Base-by-base conservation (phyloP, 2,329 filamentous ascomycete species). In the Cytospora schulzeri region DNA sequence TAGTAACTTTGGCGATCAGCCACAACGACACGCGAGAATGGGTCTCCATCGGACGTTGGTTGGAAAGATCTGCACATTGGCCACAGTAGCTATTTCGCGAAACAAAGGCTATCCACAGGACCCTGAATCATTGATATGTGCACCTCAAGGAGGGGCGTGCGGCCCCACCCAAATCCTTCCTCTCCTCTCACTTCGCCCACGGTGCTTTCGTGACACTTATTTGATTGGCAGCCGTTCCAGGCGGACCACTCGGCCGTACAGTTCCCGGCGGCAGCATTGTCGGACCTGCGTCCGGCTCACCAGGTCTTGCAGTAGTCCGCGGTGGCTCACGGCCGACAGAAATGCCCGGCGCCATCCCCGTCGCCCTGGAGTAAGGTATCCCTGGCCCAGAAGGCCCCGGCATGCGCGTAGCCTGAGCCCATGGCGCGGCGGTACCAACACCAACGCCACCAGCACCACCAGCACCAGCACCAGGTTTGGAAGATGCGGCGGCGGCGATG, bases 341-440 rank as follows among this genome's bases (percentile, higher is more conserved):
- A 24, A 14, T 45, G 2, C 33, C 50, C 11, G 50, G 19, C 19
- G 69, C 59, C 11, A 64, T 68, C 65, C 70, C 69, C 29, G 73
- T 69, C 11, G 66, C 69, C 64, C 68, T 69, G n/a, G 70, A 70
- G 50, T 70, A 71, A 26, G 71, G 66, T 52, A 64, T 64, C 9
- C 79, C 78, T 0, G 76, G 70, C 0, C 73, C 76, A 3, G 69
- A 50, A 24, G 70, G 64, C 64, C 55, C n/a, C 69, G 79, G 76
- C 76, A 80, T 80, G 41, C 73, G 74, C 41, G 77, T 74, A 24
- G 76, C 73, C 55, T 78, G 74, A 3, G 79, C 76, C 81, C 81
- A 83, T 0, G 81, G 79, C 1, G 79, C 80, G 24, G 76, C 74
- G 11, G 77, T 81, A 14, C 78, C 78, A 41, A 17, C 19, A 41